phyloP scores from a whole-genome alignment of 345 rosid genomes.

The Odontarrhena argentea region DNA sequence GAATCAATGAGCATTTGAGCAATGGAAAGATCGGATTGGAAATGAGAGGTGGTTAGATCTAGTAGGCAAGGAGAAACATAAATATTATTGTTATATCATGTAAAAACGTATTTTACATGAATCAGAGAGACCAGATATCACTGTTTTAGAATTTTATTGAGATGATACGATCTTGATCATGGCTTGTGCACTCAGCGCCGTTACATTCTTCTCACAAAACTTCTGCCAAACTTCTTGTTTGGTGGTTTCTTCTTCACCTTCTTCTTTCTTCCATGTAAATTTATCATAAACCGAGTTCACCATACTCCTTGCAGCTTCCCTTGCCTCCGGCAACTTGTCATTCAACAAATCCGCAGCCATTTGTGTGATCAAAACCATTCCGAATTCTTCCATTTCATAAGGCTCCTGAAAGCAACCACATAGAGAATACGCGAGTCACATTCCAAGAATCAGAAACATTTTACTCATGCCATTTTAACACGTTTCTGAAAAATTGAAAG shows the following conservation, averaged over 20 bases:
- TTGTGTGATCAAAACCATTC: slow-evolving; percentile 54
- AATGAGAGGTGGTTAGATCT: not conserved
- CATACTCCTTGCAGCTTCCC: slow-evolving; percentile 78
- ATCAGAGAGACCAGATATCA: not conserved
- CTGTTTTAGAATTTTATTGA: slow-evolving; percentile 12
- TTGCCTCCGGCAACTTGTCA: slow-evolving; percentile 86
- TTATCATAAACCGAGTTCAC: slow-evolving; percentile 48
- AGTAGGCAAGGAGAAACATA: not conserved
- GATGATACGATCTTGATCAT: slow-evolving; percentile 58
- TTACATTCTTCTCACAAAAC: slow-evolving; percentile 68
- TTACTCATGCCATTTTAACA: not conserved
- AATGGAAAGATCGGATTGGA: not conserved
- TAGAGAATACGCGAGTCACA: not conserved
- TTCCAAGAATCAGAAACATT: not conserved
- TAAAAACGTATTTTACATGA: slow-evolving; percentile 38
- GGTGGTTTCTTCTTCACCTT: slow-evolving; percentile 52
- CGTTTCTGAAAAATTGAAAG: not conserved
- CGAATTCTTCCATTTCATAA: slow-evolving; percentile 64
- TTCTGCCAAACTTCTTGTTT: slow-evolving; percentile 72
- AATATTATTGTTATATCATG: slow-evolving; percentile 15
- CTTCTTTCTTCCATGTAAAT: slow-evolving; percentile 52
- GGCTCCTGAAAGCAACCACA: slow-evolving; percentile 42
- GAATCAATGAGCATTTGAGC: slow-evolving; percentile 10
- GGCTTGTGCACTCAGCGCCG: slow-evolving; percentile 65
- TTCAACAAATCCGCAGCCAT: slow-evolving; percentile 67